Percentiles rank a stretch among this genome's conserved stretches.
phyloP scores from a whole-genome alignment of 1,139 yeast genomes.

The Wickerhamomyces sp. region DNA sequence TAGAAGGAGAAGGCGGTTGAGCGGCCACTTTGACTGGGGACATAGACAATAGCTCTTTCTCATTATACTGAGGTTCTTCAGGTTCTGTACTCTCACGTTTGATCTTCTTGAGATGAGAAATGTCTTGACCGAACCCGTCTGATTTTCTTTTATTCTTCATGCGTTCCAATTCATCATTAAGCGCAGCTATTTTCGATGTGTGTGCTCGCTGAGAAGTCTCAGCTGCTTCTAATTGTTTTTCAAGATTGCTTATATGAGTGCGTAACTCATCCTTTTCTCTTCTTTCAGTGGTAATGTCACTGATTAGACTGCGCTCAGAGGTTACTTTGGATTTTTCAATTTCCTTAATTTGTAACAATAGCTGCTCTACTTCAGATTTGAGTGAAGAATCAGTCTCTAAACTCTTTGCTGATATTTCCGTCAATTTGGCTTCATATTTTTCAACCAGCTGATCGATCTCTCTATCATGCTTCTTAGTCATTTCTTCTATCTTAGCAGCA shows the following conservation, averaged over 20 bases:
- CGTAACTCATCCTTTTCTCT: conserved; percentile 4
- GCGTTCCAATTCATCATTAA: conserved; percentile 7
- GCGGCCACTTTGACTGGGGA: conserved; percentile 12
- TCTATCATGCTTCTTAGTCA: not conserved
- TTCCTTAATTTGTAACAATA: not conserved
- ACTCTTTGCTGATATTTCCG: not conserved
- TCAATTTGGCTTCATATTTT: too few relatives aligned
- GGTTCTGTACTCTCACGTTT: not conserved
- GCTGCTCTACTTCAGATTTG: not conserved
- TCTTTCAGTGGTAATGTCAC: conserved; percentile 4
- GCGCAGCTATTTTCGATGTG: conserved; percentile 8
- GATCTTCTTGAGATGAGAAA: conserved; percentile 6
- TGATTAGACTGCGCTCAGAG: conserved; percentile 2
- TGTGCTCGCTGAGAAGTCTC: conserved; percentile 26
- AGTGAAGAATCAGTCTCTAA: not conserved
- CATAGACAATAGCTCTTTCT: conserved; percentile 11
- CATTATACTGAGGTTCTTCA: conserved; percentile 9
- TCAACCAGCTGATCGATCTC: not conserved
- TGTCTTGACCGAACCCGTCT: conserved; percentile 17
- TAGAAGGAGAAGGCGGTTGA: not conserved
- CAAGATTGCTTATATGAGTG: not conserved
- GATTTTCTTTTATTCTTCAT: conserved; percentile 11
- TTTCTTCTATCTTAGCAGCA: not conserved
- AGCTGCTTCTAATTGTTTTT: conserved; percentile 20
- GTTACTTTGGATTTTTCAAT: conserved; percentile 1